Evolutionary conservation across 2,329 filamentous ascomycete species (phyloP).

Genomic region (Scytalidium lignicola): DNA sequence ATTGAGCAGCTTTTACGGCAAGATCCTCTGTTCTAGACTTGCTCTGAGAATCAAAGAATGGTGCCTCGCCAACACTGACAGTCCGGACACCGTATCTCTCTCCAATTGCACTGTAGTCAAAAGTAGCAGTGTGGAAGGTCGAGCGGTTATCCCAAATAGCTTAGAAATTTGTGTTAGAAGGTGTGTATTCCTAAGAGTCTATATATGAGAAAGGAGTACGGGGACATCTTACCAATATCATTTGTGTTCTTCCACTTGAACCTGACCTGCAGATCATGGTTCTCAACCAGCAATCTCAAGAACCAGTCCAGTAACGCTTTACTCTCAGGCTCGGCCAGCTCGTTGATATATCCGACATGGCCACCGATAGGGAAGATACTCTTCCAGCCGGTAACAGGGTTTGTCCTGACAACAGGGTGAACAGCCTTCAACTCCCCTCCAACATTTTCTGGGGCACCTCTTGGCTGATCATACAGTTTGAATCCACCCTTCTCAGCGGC

Average conservation of each 20-base stretch:
- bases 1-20: constrained; percentile 1
- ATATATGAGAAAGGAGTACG: not conserved
- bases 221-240: constrained; percentile 20
- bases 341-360: constrained; percentile 47
- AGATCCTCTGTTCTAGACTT: constrained; percentile 37
- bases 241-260: constrained; percentile 29
- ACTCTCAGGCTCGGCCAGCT: constrained; percentile 43
- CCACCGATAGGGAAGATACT: constrained; percentile 46
- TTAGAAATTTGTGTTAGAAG: constrained; percentile 2
- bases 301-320: constrained; percentile 47
- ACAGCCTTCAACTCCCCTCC: constrained; percentile 42
- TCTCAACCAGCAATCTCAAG: constrained; percentile 43
- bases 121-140: constrained; percentile 49
- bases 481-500: constrained; percentile 40
- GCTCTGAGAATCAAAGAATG: constrained; percentile 43
- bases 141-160: constrained; percentile 55
- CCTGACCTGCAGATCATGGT: constrained; percentile 51
- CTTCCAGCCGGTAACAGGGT: constrained; percentile 54
- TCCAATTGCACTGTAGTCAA: constrained; percentile 44
- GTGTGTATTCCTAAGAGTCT: too few relatives aligned
- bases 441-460: constrained; percentile 46
- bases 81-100: constrained; percentile 40
- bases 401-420: constrained; percentile 51
- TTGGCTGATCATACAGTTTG: constrained; percentile 37
- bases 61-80: constrained; percentile 46